Evolutionary conservation across 2,329 filamentous ascomycete species (phyloP).

Genomic region (Aspergillus neoniger): DNA sequence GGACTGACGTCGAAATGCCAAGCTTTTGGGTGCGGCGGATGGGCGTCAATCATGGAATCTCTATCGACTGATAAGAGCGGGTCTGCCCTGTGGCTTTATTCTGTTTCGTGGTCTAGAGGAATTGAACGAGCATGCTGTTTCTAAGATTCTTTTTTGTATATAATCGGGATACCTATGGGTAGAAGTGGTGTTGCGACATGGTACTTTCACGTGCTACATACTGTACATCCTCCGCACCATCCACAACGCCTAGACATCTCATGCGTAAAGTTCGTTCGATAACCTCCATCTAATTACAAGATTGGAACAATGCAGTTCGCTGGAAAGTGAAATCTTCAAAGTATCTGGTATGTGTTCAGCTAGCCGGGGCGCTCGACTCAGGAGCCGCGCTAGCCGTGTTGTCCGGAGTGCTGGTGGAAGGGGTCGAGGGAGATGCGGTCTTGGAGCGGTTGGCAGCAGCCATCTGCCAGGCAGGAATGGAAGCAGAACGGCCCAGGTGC

Average conservation of each 20-base stretch:
- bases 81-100: neutral
- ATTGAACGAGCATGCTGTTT: neutral
- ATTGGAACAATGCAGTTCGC: neutral
- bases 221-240: neutral
- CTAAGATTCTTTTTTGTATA: neutral
- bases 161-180: neutral
- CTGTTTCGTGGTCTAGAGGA: neutral
- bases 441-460: slow-evolving; percentile 61
- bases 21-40: neutral
- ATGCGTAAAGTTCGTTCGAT: neutral
- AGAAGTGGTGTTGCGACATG: neutral
- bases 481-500: slow-evolving; percentile 56
- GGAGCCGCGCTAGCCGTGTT: slow-evolving; percentile 15
- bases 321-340: slow-evolving; percentile 8
- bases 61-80: neutral
- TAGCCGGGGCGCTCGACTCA: slow-evolving; percentile 33
- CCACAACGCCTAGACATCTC: neutral
- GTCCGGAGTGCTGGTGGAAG: slow-evolving; percentile 21
- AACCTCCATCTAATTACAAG: neutral
- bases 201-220: neutral
- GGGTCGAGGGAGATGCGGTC: slow-evolving; percentile 32
- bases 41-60: too few relatives aligned
- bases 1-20: slow-evolving; percentile 3
- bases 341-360: slow-evolving; percentile 21
- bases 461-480: slow-evolving; percentile 80